Conservation (phyloP, 306 rosid species). For the Cicer judaicum region DNA sequence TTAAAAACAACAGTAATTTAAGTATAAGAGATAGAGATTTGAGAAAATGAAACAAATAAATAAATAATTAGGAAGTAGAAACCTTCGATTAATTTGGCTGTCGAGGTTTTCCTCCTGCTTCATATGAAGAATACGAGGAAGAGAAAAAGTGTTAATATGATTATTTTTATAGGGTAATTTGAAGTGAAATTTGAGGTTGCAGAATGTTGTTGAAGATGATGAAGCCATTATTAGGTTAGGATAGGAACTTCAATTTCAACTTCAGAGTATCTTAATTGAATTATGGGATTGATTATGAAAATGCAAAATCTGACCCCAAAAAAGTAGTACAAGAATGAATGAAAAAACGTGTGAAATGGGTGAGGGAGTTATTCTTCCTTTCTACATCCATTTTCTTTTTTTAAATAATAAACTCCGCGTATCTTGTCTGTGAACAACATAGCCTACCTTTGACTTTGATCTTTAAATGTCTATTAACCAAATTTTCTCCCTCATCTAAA, state of each 20-base stretch:
- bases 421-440: too few relatives aligned
- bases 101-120: not conserved
- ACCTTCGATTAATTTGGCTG: conserved; percentile 41
- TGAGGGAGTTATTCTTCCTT: too few relatives aligned
- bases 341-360: not conserved
- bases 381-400: too few relatives aligned
- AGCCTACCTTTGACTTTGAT: too few relatives aligned
- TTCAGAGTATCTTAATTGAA: too few relatives aligned
- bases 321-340: not conserved
- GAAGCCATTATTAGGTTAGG: not conserved
- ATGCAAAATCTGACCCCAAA: not conserved
- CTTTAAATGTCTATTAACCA: too few relatives aligned
- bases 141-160: not conserved
- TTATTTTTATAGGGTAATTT: not conserved
- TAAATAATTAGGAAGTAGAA: not conserved
- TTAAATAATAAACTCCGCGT: too few relatives aligned
- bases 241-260: not conserved
- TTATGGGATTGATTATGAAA: not conserved
- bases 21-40: conserved; percentile 27
- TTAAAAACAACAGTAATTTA: not conserved
- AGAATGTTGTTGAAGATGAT: conserved; percentile 4
- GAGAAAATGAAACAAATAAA: not conserved
- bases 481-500: too few relatives aligned
- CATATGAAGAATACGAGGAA: conserved; percentile 1
- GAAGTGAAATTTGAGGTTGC: conserved; percentile 7